Evolutionary conservation across 208 protist genomes (phyloP), one percentile per base, ranked within the genome.

Genomic region (Trypanosoma mega): DNA sequence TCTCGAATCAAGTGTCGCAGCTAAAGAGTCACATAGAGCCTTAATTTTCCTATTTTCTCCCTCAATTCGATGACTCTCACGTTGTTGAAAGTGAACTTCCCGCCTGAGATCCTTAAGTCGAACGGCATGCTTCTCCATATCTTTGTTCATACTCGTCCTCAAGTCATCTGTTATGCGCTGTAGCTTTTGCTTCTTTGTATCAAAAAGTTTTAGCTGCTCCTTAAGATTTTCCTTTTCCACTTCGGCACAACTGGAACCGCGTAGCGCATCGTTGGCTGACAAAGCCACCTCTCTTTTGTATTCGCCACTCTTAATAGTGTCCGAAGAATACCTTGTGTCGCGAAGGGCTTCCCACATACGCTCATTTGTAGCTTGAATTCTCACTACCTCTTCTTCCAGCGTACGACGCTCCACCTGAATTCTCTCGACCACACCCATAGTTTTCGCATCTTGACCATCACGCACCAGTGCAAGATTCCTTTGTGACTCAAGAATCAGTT

Each of bases 31-130:
- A 56, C 87, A 94, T 1, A 86, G 61, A 14, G 63, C 56, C 31
- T 85, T 77, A 5, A 93, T 54, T 12, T 87, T 68, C 27, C 76
- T 63, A 68, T 90, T 92, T 52, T 91, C 87, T 44, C 72, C 67
- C 44, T 94, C 87, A 49, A 93, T 64, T 11, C 53, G 70, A 0
- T 68, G 49, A 47, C 70, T 76, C 69, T 89, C 80, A 18, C 72
- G 65, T 44, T 93, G 80, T 57, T 90, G 79, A 24, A 80, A 64
- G 26, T 81, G 59, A 63, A 94, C 74, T 33, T 91, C 78, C 18
- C 65, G 73, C 14, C 74, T 69, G 33, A 89, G 57, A 44, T 81
- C 70, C 26, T 73, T 76, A 68, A 94, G 80, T 29, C 70, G 78
- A 3, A 54, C 36, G 7, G 78, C 74, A 67, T 94, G 82, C 59